Base-by-base conservation (phyloP, 768 basidiomycete species). In the Suillus subluteus region DNA sequence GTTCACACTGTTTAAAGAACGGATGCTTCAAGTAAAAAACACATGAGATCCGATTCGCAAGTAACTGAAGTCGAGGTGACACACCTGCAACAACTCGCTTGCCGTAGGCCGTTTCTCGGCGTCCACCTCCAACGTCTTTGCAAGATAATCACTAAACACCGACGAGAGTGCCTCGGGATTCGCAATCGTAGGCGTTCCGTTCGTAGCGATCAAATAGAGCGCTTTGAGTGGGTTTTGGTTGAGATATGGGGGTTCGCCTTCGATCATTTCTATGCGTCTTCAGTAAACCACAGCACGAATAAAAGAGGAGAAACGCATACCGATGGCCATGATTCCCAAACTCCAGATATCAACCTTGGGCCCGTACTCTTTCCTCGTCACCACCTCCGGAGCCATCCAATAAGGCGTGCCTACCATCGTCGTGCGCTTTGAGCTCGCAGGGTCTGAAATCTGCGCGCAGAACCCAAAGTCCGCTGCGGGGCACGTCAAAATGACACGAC, bases 331-430 rank as follows among this genome's bases (percentile, higher is more conserved):
- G 82, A 98, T 98, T 4, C 96, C 96, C 69, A 98, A 80, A 76
- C 90, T 92, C 96, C 96, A 98, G 66, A 98, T 95, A 73, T 98
- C 96, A n/a, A 98, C 96, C 76, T 98, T 98, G 16, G 96, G 93
- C 0, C 96, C 96, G 76, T 98, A 98, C 79, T 98, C 96, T 78
- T 98, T 98, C 64, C 96, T 89, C 32, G 96, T 98, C 69, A 98
- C 96, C 58, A 98, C 96, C 76, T 98, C 96, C 0, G 96, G 96
- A 0, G 96, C 96, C 96, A 98, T 98, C 96, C 96, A 98, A 77
- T 98, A 98, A 1, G 96, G 96, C 1, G 96, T 98, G 3, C 96
- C 96, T 61, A 98, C 96, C 96, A 98, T 98, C 43, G 96, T 98
- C 43, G 96, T 97, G 35, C 96, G 90, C 80, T 98, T 98, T 4